Evolutionary conservation across 805 yeast genomes (phyloP), one percentile per base, ranked within the genome.

Genomic region (Candida ipomoeae): DNA sequence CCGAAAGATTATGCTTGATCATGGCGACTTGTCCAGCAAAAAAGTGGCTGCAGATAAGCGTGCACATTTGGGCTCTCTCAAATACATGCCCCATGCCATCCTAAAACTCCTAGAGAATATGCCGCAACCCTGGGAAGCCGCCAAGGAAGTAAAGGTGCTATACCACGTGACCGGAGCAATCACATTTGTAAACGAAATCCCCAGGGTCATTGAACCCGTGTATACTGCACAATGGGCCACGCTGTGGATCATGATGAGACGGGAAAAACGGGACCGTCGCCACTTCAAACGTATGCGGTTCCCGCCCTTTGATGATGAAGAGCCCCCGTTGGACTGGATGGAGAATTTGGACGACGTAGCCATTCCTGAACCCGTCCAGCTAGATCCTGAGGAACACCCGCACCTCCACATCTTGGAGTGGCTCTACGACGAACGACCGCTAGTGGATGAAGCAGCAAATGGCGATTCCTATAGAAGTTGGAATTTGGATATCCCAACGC

Each of bases 81-180:
- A 90, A 68, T 95, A 86, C 69, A 80, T 95, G 84, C 99, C 99
- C 0, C 98, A 92, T 69, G 97, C 99, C 0, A 80, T 90, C 3
- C 67, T 90, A 57, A 94, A 94, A 66, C 76, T 94, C 37, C 63
- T 94, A 37, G 99, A 94, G 61, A 90, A 89, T 62, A 92, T 94
- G 92, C 99, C 99, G 0, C 96, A 90, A 64, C 99, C 99, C 0
- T 94, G 99, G 99, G 98, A 94, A 65, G 80, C 82, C 47, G 71
- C 79, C 1, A 87, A 87, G 54, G 95, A 87, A 40, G 98, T 94
- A 20, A 82, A 80, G 51, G 98, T 92, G 6, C 67, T 92, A 39
- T 94, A 94, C 64, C 99, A 94, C 62, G 78, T 79, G 18, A 82
- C 94, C 0, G 99, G 99, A 23, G 97, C 99, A 13, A 85, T 94